phyloP scores from a whole-genome alignment of 257 asterid genomes.

The Salvia splendens region DNA sequence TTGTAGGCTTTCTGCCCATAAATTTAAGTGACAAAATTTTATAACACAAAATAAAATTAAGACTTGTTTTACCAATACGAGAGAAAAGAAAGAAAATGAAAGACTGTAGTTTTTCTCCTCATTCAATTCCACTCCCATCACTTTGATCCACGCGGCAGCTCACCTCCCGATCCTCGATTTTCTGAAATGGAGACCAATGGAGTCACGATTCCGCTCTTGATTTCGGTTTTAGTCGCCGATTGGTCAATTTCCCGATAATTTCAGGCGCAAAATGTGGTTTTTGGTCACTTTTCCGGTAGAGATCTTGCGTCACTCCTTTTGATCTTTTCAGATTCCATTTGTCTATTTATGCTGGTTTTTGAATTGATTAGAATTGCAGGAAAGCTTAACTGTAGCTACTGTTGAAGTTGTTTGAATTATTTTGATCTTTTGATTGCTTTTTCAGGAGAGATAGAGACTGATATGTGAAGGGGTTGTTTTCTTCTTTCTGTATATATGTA shows the following conservation, averaged over 20 bases:
- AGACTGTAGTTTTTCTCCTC: constrained; percentile 43
- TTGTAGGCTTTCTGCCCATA: constrained; percentile 45
- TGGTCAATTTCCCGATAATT: constrained; percentile 30
- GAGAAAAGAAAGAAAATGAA: constrained; percentile 50
- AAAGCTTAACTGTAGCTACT: constrained; percentile 32
- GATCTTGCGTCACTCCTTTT: constrained; percentile 49
- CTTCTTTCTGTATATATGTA: background rate
- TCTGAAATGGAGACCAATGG: constrained; percentile 40
- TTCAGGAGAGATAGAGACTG: constrained; percentile 27
- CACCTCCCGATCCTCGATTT: constrained; percentile 41
- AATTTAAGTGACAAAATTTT: too few relatives aligned
- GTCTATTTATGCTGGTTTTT: constrained; percentile 35
- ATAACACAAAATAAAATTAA: too few relatives aligned
- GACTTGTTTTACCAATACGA: constrained; percentile 68
- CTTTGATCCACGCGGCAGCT: constrained; percentile 54
- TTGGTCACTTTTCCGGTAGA: constrained; percentile 51
- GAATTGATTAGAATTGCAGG: constrained; percentile 4
- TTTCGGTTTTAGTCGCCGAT: constrained; percentile 39
- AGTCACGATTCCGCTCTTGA: constrained; percentile 42
- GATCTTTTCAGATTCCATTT: constrained; percentile 27
- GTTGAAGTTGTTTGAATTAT: constrained; percentile 23
- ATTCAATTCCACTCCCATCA: constrained; percentile 46
- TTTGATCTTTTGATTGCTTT: constrained; percentile 28
- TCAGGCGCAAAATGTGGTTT: constrained; percentile 43
- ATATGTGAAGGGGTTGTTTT: constrained; percentile 25